A percentile compares a stretch with the other conserved stretches of the same genome.
Evolutionary conservation across 441 rosid species (phyloP).

Genomic region (Flueggea neowawraea): DNA sequence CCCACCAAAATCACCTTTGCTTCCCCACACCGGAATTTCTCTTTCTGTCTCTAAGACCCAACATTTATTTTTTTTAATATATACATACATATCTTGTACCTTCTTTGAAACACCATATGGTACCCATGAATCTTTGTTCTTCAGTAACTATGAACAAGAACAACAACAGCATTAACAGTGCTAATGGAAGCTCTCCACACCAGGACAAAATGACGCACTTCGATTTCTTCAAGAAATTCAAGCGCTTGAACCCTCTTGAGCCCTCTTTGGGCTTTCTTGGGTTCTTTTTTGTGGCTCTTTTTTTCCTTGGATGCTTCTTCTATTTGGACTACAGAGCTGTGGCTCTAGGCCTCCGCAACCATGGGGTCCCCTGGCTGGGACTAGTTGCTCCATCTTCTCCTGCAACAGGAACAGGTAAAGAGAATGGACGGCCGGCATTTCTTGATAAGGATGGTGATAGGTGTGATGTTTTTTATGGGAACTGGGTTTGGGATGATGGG

Average conservation of each 20-base stretch:
- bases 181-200: conserved; percentile 1
- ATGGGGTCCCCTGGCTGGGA: conserved; percentile 22
- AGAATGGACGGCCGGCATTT: conserved; percentile 34
- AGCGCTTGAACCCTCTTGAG: conserved; percentile 43
- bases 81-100: conserved; percentile 6
- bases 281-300: conserved; percentile 34
- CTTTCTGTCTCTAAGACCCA: conserved; percentile 1
- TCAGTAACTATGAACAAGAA: conserved; percentile 13
- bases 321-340: conserved; percentile 41
- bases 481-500: conserved; percentile 69
- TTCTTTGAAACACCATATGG: conserved; percentile 1
- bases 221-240: conserved; percentile 35
- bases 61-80: neutral
- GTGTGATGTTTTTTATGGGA: conserved; percentile 46
- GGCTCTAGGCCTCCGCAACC: conserved; percentile 16
- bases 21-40: neutral
- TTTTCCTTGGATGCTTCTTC: conserved; percentile 40
- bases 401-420: conserved; percentile 1
- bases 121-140: conserved; percentile 5
- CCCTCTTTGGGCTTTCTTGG: conserved; percentile 42
- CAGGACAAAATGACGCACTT: conserved; percentile 29
- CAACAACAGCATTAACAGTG: neutral
- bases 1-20: neutral
- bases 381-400: conserved; percentile 9
- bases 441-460: conserved; percentile 46